Base-by-base conservation (phyloP, 2,329 filamentous ascomycete species). In the Calonectria naviculata region DNA sequence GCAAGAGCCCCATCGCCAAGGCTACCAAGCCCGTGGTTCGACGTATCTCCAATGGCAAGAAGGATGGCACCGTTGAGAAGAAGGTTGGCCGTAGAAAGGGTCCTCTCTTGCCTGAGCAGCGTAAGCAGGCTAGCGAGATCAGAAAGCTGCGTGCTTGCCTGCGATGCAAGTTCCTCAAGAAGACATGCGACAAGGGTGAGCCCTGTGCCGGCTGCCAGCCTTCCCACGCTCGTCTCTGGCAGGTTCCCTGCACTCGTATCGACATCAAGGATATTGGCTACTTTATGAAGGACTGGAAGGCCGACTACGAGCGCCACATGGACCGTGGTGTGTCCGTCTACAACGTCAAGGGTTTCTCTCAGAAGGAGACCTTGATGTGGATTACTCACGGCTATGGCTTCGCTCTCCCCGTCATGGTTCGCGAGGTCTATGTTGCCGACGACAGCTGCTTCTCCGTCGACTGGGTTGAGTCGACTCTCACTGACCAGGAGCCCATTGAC, bases 241-340 rank as follows among this genome's bases (percentile, higher is more conserved):
- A 98, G 85, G 96, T 98, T 52, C 96, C 96, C 72, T 98, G 96
- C 88, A 98, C 96, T 46, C 94, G 96, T 73, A 98, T 98, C 80
- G 96, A 98, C 83, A 98, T 98, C 88, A 98, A 98, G 89, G 96
- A 98, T 80, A 97, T 98, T 79, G 94, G 92, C 49, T 98, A 97
- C 84, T 98, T 98, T 88, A 97, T 98, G 94, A 98, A 98, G 88
- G 96, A 98, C 84, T 98, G 95, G 95, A 97, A 96, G 85, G 95
- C 95, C 52, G 96, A 98, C 83, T 98, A 97, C 79, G 95, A 98
- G 85, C 93, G 95, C 77, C 95, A 98, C 81, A 90, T 97, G 77
- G 93, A 91, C 74, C 91, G 94, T 69, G 94, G 94, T 67, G 95
- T 98, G 81, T 97, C 95, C 2, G 93, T 98, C 60, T 95, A 93